phyloP scores from a whole-genome alignment of 1,284 basidiomycete species.

The Ganoderma multipileum region DNA sequence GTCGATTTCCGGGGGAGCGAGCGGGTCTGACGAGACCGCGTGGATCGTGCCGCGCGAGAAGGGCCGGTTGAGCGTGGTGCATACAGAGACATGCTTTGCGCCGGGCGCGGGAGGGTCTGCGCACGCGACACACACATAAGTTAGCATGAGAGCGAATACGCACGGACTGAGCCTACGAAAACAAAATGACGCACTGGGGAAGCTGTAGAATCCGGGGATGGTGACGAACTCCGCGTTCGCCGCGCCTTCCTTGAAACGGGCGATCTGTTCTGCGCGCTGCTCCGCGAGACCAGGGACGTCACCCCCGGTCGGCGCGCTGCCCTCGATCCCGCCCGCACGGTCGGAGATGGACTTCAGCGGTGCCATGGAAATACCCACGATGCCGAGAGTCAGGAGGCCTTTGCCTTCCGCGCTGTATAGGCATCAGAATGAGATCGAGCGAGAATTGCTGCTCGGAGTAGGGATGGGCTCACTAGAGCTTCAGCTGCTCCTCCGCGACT shows the following conservation, averaged over 20 bases:
- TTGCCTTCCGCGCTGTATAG: conserved; percentile 30
- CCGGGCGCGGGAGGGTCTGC: conserved; percentile 34
- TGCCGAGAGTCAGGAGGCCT: conserved; percentile 36
- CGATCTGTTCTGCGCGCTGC: conserved; percentile 42
- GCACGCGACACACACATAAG: background rate
- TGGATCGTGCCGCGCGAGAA: conserved; percentile 51
- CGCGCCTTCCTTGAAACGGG: conserved; percentile 30
- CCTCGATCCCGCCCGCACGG: conserved; percentile 32
- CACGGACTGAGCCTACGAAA: background rate
- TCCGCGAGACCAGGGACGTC: conserved; percentile 32
- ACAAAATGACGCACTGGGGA: conserved; percentile 29
- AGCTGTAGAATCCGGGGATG: conserved; percentile 30
- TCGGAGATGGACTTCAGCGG: conserved; percentile 35
- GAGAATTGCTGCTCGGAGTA: background rate
- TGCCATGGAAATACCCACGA: conserved; percentile 33
- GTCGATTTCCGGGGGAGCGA: conserved; percentile 50
- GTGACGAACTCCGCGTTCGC: conserved; percentile 37
- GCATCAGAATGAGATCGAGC: background rate
- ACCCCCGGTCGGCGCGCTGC: background rate
- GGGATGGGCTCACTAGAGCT: conserved; percentile 37
- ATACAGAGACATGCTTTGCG: conserved; percentile 41
- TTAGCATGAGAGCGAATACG: background rate
- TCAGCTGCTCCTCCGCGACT: conserved; percentile 31
- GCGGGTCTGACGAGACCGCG: conserved; percentile 47
- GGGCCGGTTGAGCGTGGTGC: conserved; percentile 37